Evolutionary conservation across 176 grass and related monocot species (phyloP), one percentile per base, ranked within the genome.

Genomic region (Ananas comosus): DNA sequence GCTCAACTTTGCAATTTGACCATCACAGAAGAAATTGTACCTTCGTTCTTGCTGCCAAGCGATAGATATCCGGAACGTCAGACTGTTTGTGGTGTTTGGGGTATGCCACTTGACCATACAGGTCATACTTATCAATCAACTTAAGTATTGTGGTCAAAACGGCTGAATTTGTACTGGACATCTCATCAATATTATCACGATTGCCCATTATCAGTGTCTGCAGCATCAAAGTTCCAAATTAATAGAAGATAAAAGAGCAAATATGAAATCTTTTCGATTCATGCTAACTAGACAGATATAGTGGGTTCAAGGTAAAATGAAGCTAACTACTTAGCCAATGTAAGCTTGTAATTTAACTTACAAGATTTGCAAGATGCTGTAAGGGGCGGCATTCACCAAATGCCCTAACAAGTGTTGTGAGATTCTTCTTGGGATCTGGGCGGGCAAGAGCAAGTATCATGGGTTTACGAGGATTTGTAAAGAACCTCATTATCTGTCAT

Each of bases 61-160:
- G 79, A 68, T 91, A 91, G 51, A 88, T 91, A 49, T 91, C 79
- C n/a, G 89, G 79, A 80, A 91, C 89, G 85, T 91, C 89, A 25
- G 76, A 88, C 49, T 91, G 89, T 68, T 88, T 91, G 75, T 88
- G 85, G 78, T 88, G 89, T 63, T 91, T 88, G 21, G 89, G 89
- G 63, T 91, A 91, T 72, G 89, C 89, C 66, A 91, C 89, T 91
- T 88, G 89, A 64, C 89, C 89, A 75, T 88, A 91, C 11, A 91
- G 23, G 63, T 91, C 89, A 54, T 91, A 88, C 67, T 88, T 86
- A 64, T 91, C 89, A 66, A 91, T 88, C 72, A 91, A 82, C 64
- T 86, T 91, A 53, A 91, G 76, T 74, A 85, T 80, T 48, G 89
- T 74, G 52, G 85, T 85, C 85, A 91, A 78, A 22, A 91, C 89